A percentile compares a stretch with the other conserved stretches of the same genome.
Evolutionary conservation across 441 rosid species (phyloP).

Genomic region (Pelargonium myrrhifolium): DNA sequence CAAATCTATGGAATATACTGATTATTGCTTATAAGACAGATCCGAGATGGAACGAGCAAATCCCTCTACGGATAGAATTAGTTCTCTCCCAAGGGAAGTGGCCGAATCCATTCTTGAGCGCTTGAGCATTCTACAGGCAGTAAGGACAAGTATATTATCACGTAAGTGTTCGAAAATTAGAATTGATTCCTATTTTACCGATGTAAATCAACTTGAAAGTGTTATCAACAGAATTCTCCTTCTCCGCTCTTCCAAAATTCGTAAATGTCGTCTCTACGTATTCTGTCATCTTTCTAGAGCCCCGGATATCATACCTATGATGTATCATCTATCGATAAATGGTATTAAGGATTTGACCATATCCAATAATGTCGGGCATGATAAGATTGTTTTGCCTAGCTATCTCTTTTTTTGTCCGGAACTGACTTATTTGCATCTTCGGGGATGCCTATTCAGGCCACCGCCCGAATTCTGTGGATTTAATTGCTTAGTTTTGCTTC

Average conservation of each 20-base stretch:
- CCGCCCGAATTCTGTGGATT: not conserved
- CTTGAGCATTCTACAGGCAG: not conserved
- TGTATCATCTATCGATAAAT: not conserved
- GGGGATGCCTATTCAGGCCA: not conserved
- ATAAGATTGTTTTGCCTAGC: not conserved
- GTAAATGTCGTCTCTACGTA: not conserved
- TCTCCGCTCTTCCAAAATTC: not conserved
- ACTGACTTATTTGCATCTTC: not conserved
- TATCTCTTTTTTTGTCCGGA: not conserved
- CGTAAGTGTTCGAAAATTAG: not conserved
- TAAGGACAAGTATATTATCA: not conserved
- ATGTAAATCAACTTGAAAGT: not conserved
- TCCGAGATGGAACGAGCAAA: not conserved
- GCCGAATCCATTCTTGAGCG: not conserved
- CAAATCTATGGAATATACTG: no score
- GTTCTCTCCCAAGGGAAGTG: not conserved
- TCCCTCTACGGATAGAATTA: not conserved
- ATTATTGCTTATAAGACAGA: not conserved
- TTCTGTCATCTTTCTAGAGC: not conserved
- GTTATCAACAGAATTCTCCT: not conserved
- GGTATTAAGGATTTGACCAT: not conserved
- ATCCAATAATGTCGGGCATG: not conserved
- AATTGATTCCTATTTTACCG: not conserved
- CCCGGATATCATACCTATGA: constrained; percentile 1
- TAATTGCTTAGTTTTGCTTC: not conserved